phyloP scores from a whole-genome alignment of 768 basidiomycete species.

The Naganishia vaughanmartiniae region DNA sequence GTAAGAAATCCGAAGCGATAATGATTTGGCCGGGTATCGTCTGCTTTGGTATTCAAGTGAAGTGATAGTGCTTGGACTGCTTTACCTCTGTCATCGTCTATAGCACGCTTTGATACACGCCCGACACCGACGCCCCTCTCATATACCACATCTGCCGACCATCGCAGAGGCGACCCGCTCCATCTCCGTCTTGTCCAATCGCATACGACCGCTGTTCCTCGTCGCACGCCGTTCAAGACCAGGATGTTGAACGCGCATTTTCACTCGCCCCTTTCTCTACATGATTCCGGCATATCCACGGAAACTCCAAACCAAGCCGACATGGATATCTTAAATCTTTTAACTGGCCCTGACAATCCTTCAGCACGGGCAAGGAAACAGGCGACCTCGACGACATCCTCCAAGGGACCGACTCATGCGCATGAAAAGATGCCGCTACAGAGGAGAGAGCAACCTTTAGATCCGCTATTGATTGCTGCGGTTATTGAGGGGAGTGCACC shows the following conservation, averaged over 20 bases:
- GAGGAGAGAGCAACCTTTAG: slow-evolving; percentile 43
- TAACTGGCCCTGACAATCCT: slow-evolving; percentile 24
- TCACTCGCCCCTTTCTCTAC: not conserved
- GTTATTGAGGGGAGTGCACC: slow-evolving; percentile 49
- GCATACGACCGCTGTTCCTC: not conserved
- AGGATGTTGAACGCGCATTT: slow-evolving; percentile 13
- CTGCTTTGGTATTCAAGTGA: not conserved
- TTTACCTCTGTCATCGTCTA: not conserved
- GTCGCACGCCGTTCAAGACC: not conserved
- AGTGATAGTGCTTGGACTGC: not conserved
- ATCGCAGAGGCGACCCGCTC: too few species aligned
- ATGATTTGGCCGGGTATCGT: slow-evolving; percentile 13
- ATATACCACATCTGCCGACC: not conserved
- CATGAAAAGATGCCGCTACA: slow-evolving; percentile 27
- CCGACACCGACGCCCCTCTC: not conserved
- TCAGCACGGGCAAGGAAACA: slow-evolving; percentile 11
- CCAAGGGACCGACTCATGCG: not conserved
- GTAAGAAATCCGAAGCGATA: slow-evolving; percentile 14
- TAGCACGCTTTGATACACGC: not conserved
- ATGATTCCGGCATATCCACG: not conserved
- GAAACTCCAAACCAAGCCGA: slow-evolving; percentile 17
- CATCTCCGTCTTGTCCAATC: not conserved
- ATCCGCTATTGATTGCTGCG: slow-evolving; percentile 47
- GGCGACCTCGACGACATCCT: not conserved
- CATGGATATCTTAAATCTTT: slow-evolving; percentile 28